These are phyloP conservation scores for Metarhizium humberi DNA, from an alignment of 2,329 filamentous ascomycete species.

Conservation along the genomic window DNA sequence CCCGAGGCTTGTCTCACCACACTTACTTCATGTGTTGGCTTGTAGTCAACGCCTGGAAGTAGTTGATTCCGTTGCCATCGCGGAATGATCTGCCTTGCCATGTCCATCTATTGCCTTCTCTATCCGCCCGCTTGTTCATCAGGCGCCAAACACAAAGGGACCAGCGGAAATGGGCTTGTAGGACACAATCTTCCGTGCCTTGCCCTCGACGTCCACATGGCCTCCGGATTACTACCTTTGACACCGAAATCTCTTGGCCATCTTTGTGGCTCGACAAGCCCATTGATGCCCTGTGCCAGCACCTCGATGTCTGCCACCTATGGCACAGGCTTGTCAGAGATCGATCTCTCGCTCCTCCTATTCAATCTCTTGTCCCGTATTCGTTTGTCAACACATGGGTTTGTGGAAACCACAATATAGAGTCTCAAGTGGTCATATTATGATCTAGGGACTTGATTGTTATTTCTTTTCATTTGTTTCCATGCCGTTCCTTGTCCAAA, in stretches of 20 bases:
- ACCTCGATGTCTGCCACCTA: not conserved
- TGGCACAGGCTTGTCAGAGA: not conserved
- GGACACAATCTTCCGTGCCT: not conserved
- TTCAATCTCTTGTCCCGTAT: no score
- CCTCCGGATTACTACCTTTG: not conserved
- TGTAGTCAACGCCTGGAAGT: not conserved
- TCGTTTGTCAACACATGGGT: no score
- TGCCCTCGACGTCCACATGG: not conserved
- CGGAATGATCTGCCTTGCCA: not conserved
- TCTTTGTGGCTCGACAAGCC: not conserved
- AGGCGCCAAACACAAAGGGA: not conserved
- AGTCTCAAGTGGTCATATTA: no score
- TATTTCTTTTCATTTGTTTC: no score
- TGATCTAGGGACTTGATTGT: no score
- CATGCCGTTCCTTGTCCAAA: no score
- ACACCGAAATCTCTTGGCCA: not conserved
- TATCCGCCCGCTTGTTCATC: no score
- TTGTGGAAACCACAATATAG: no score
- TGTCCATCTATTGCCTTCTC: not conserved
- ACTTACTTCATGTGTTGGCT: not conserved
- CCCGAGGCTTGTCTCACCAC: not conserved
- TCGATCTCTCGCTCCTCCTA: slow-evolving; percentile 65
- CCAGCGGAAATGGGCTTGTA: not conserved
- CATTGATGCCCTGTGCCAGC: not conserved
- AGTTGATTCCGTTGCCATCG: not conserved